These are phyloP conservation scores for Lippia alba DNA, from an alignment of 305 asterid genomes.

Conservation along the genomic window DNA sequence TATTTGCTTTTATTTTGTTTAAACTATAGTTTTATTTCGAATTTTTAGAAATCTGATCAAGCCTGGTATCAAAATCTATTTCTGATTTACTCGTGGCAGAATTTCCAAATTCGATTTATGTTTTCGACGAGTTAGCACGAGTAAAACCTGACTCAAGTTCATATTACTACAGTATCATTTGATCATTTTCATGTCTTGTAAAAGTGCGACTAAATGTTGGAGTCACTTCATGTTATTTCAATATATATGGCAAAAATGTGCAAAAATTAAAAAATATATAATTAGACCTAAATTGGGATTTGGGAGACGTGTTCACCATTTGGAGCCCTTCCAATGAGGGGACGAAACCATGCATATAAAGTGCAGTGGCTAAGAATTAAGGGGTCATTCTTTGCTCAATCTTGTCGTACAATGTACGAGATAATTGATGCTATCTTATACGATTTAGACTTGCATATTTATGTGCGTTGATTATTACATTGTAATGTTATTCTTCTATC, in stretches of 20 bases:
- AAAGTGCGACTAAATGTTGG: background rate
- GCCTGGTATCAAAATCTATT: background rate
- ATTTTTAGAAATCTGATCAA: too few species aligned
- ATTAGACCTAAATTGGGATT: constrained; percentile 6
- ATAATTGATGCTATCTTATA: too few species aligned
- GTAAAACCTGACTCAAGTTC: too few species aligned
- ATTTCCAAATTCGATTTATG: background rate
- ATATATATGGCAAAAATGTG: background rate
- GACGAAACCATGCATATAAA: background rate
- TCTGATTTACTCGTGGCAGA: too few species aligned
- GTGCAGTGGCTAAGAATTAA: too few species aligned
- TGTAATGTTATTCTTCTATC: too few species aligned
- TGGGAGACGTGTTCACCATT: constrained; percentile 30
- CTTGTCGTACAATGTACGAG: too few species aligned
- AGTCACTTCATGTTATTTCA: background rate
- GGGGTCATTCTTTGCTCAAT: too few species aligned
- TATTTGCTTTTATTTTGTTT: too few species aligned
- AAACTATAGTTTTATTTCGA: too few species aligned
- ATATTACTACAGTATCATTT: background rate
- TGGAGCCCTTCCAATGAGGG: constrained; percentile 12
- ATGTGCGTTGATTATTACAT: too few species aligned
- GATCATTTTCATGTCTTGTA: background rate
- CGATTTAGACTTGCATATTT: background rate
- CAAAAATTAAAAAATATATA: background rate
- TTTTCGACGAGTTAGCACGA: background rate